Percentiles rank a stretch among this genome's conserved stretches.
These are phyloP conservation scores for Hyparrhenia diplandra DNA, from an alignment of 176 grass and related monocot species.

Conservation along the genomic window DNA sequence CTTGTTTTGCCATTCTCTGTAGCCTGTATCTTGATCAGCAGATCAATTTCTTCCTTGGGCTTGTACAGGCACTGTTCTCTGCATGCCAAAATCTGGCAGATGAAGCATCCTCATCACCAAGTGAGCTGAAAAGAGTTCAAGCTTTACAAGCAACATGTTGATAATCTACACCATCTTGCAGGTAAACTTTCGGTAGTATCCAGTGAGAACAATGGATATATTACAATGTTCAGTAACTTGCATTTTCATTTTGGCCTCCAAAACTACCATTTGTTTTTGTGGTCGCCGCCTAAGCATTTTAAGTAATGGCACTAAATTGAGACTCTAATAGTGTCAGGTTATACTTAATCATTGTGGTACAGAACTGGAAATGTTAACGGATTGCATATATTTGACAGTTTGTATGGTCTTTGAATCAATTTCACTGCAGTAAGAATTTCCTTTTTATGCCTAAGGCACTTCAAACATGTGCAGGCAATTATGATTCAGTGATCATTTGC, in stretches of 20 bases:
- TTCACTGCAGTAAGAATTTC: background rate
- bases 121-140: constrained; percentile 49
- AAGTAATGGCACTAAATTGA: background rate
- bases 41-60: background rate
- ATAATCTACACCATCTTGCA: constrained; percentile 55
- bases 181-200: constrained; percentile 23
- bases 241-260: background rate
- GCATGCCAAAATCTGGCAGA: constrained; percentile 69
- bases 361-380: background rate
- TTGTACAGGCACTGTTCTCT: constrained; percentile 65
- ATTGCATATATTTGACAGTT: background rate
- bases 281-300: background rate
- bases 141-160: constrained; percentile 50
- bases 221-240: background rate
- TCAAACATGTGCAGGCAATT: constrained; percentile 55
- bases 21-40: background rate
- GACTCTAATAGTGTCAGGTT: background rate
- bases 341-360: background rate
- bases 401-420: background rate
- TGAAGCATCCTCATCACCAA: constrained; percentile 26
- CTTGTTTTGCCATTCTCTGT: background rate
- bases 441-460: background rate
- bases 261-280: background rate
- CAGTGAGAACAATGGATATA: background rate
- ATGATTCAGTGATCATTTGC: constrained; percentile 84